phyloP scores from a whole-genome alignment of 2,329 filamentous ascomycete genomes.

The Leptographium wingfieldii region DNA sequence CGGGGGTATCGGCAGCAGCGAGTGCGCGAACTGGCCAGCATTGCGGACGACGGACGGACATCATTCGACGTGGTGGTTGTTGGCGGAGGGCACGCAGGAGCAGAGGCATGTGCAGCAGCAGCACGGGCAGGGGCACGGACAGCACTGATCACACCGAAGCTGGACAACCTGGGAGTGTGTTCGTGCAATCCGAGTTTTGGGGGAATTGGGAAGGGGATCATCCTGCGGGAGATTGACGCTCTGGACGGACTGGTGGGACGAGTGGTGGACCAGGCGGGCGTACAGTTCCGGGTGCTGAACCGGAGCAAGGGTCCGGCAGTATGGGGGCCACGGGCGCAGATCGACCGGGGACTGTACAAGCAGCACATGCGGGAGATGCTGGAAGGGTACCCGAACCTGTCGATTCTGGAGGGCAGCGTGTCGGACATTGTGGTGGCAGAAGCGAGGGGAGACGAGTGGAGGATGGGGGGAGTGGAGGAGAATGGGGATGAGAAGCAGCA shows the following conservation, averaged over 20 bases:
- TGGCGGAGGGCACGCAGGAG: constrained; percentile 88
- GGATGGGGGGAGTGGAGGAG: constrained; percentile 26
- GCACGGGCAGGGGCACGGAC: constrained; percentile 81
- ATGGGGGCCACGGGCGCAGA: constrained; percentile 93
- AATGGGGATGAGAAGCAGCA: constrained; percentile 20
- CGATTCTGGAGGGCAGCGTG: constrained; percentile 73
- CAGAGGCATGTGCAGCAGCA: constrained; percentile 84
- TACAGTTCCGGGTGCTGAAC: constrained; percentile 90
- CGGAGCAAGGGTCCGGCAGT: constrained; percentile 84
- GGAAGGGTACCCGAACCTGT: constrained; percentile 61
- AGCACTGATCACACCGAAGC: constrained; percentile 75
- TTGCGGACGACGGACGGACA: constrained; percentile 5
- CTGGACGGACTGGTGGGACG: constrained; percentile 80
- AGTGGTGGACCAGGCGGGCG: constrained; percentile 82
- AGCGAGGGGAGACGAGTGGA: not conserved
- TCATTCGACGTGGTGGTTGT: constrained; percentile 89
- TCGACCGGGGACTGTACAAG: constrained; percentile 82
- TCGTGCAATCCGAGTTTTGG: constrained; percentile 96
- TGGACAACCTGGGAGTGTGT: constrained; percentile 84
- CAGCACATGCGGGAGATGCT: constrained; percentile 85
- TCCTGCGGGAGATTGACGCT: constrained; percentile 89
- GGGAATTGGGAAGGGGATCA: constrained; percentile 96
- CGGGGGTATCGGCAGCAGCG: not conserved
- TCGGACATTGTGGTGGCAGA: constrained; percentile 69
- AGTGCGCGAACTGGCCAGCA: constrained; percentile 7